Percentiles rank a stretch among this genome's conserved stretches.
These are phyloP conservation scores for Trichoderma simmonsii DNA, from an alignment of 2,329 filamentous ascomycete genomes.

Conservation along the genomic window DNA sequence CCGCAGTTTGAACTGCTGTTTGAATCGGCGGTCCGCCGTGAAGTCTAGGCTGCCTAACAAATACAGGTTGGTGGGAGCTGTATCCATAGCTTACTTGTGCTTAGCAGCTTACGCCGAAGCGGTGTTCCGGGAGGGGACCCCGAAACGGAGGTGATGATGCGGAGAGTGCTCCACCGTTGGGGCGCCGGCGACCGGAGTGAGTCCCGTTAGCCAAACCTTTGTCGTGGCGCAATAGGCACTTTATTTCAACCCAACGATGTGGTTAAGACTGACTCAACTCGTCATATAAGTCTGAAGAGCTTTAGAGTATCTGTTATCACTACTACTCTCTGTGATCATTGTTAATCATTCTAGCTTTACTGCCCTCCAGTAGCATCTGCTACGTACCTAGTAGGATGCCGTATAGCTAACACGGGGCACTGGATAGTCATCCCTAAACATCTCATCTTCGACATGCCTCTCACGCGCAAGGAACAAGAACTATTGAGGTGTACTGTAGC, in stretches of 20 bases:
- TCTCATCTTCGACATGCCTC: not conserved
- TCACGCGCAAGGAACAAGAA: not conserved
- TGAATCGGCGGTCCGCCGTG: no score
- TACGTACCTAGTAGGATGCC: not conserved
- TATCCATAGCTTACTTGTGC: not conserved
- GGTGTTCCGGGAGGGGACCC: not conserved
- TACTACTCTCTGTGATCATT: not conserved
- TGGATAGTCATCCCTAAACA: not conserved
- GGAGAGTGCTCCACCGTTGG: not conserved
- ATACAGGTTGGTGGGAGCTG: not conserved
- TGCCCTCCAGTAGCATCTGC: not conserved
- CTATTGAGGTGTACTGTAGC: not conserved
- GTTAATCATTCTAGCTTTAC: not conserved
- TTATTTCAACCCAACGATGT: not conserved
- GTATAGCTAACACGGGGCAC: not conserved
- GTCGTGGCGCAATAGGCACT: not conserved
- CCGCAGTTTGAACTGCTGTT: not conserved
- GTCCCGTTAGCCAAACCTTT: not conserved
- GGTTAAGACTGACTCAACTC: accelerated
- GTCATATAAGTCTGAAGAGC: not conserved
- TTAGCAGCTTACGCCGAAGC: not conserved
- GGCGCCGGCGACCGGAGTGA: not conserved
- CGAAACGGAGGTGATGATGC: not conserved
- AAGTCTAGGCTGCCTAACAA: no score
- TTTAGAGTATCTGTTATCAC: not conserved